Base-by-base conservation (phyloP, 768 basidiomycete genomes). In the Boletus fagicola region DNA sequence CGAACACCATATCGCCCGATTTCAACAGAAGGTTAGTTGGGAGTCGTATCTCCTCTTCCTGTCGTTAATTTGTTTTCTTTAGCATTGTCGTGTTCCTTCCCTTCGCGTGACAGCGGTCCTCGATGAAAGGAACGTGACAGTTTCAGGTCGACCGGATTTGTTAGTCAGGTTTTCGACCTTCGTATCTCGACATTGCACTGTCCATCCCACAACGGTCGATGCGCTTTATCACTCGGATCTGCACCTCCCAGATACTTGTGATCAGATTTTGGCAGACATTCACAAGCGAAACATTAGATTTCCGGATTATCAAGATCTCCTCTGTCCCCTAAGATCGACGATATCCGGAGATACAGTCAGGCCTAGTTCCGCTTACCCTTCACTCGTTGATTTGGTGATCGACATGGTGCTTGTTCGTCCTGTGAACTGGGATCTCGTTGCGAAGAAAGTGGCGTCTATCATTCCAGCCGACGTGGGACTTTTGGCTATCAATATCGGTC, bases 131-230 rank as follows among this genome's bases (percentile, higher is more conserved):
- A 79, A 75, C 53, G 71, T 83, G 53, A 85, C 85, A 12, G 70
- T 86, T 49, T 87, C 85, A 3, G 86, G 85, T 24, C 77, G 73
- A 49, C 85, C 85, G 3, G 78, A 82, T 57, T 51, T 77, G 46
- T 69, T 87, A 31, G 64, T 70, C 8, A 65, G 65, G 26, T 85
- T 86, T 65, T 70, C 75, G 8, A 60, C 62, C 16, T 71, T 63
- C 8, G 60, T 82, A 42, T 73, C 76, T 22, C 60, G 70, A 4
- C 66, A 64, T 20, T 73, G 74, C 22, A 60, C 71, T 2, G 68
- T 78, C 0, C 78, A 78, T 57, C 68, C 76, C 47, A 81, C 81
- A 1, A 74, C 75, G 2, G 65, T 86, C 40, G 73, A 79, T 48
- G 74, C 80, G 0, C 74, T 85, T 0, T 87, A 87, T 61, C 86